Conservation (phyloP, 2,329 filamentous ascomycete genomes). For the Xylaria sp. region DNA sequence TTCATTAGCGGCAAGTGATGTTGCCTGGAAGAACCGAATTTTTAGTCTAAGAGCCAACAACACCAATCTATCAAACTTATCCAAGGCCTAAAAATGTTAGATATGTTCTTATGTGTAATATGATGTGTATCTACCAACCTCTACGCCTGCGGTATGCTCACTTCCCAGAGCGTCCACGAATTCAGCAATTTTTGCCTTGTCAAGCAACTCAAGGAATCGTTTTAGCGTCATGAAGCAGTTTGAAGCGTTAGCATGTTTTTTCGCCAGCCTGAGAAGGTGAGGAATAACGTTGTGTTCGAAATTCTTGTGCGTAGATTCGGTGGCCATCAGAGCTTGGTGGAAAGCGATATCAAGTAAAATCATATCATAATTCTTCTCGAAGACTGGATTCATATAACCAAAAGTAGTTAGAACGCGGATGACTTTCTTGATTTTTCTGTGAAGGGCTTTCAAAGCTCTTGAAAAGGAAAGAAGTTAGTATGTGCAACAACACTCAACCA, state of each 20-base stretch:
- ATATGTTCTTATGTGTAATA: not conserved
- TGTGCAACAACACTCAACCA: not conserved
- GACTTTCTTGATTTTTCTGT: constrained; percentile 14
- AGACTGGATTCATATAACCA: not conserved
- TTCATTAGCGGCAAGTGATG: constrained; percentile 16
- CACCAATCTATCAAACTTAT: constrained; percentile 29
- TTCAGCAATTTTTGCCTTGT: constrained; percentile 52
- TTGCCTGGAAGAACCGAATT: constrained; percentile 38
- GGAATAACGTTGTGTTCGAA: constrained; percentile 16
- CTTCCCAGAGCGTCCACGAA: constrained; percentile 48
- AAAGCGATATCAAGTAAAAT: constrained; percentile 21
- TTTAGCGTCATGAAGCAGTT: constrained; percentile 61
- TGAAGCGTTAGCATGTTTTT: constrained; percentile 50
- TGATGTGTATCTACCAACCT: constrained; percentile 42
- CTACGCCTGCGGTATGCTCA: constrained; percentile 34
- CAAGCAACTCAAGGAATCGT: constrained; percentile 55
- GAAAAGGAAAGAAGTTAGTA: constrained; percentile 12
- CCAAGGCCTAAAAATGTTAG: constrained; percentile 27
- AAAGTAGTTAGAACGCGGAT: not conserved
- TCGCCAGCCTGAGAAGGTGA: constrained; percentile 52
- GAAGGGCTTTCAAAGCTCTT: constrained; percentile 13
- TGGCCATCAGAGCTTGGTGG: not conserved
- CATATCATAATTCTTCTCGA: constrained; percentile 22
- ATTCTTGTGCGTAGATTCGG: not conserved
- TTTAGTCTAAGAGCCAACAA: constrained; percentile 34